Conservation (phyloP, 257 asterid species). For the Thymus quinquecostatus region DNA sequence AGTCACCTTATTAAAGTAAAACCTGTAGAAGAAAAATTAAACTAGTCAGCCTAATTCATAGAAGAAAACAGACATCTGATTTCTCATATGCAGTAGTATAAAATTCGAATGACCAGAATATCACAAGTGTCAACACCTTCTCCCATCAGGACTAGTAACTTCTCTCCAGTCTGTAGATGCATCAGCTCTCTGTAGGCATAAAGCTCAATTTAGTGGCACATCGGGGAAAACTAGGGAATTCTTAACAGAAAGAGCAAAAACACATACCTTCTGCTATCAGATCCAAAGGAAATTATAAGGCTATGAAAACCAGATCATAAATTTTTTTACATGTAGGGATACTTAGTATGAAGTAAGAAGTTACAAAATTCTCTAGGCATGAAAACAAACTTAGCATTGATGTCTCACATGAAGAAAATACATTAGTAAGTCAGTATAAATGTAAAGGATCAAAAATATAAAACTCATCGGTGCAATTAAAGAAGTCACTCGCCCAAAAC, state of each 20-base stretch:
- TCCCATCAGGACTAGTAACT: conserved; percentile 67
- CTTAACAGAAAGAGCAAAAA: conserved; percentile 3
- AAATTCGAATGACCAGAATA: conserved; percentile 22
- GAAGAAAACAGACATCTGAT: conserved; percentile 17
- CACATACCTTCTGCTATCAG: conserved; percentile 13
- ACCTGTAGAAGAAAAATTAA: conserved; percentile 47
- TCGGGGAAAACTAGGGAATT: conserved; percentile 20
- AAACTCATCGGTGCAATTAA: background rate
- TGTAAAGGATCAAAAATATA: too few relatives aligned
- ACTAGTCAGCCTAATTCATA: conserved; percentile 28
- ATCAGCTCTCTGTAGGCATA: conserved; percentile 85
- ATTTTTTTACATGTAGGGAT: background rate
- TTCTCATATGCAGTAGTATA: conserved; percentile 21
- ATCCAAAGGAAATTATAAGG: conserved; percentile 9
- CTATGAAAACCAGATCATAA: conserved; percentile 8
- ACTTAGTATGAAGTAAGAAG: background rate
- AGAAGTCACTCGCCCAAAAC: background rate
- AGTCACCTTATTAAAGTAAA: conserved; percentile 68
- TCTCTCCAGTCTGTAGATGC: conserved; percentile 96
- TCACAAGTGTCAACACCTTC: conserved; percentile 53
- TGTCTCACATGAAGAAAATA: background rate
- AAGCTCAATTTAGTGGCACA: conserved; percentile 29
- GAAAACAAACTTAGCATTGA: background rate
- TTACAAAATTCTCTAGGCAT: background rate
- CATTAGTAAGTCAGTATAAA: background rate